Evolutionary conservation across 345 rosid species (phyloP).

Genomic region (Dipteronia sinensis): DNA sequence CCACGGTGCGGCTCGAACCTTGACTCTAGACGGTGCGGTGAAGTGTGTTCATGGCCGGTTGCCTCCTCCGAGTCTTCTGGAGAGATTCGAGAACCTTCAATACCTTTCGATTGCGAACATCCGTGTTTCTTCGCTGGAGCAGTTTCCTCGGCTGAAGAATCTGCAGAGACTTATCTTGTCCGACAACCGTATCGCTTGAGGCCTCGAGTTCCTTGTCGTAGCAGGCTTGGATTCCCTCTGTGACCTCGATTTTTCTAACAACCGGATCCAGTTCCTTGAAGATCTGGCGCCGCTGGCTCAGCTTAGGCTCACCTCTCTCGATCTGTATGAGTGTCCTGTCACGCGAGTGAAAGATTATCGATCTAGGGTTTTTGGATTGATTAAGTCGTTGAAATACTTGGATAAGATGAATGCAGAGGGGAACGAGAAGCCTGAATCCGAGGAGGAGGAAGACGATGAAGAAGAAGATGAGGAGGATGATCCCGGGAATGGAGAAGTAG

Average conservation of each 20-base stretch:
- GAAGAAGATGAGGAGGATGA: conserved; percentile 72
- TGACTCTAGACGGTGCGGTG: conserved; percentile 78
- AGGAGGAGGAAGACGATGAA: conserved; percentile 71
- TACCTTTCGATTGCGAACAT: conserved; percentile 68
- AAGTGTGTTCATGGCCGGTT: conserved; percentile 67
- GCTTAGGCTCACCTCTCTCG: conserved; percentile 68
- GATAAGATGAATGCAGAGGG: conserved; percentile 81
- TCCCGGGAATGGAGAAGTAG: conserved; percentile 70
- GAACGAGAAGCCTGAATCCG: conserved; percentile 79
- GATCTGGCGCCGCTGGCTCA: conserved; percentile 71
- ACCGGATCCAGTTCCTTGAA: conserved; percentile 68
- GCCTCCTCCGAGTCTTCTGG: conserved; percentile 53
- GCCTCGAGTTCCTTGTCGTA: conserved; percentile 61
- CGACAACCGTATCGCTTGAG: conserved; percentile 68
- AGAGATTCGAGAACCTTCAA: conserved; percentile 63
- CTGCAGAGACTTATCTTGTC: conserved; percentile 67
- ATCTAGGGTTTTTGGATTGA: conserved; percentile 77
- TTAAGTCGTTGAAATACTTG: conserved; percentile 71
- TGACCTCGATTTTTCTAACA: conserved; percentile 73
- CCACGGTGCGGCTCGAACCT: conserved; percentile 35
- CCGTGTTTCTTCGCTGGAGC: conserved; percentile 68
- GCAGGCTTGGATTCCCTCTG: conserved; percentile 65
- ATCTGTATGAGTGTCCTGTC: conserved; percentile 84
- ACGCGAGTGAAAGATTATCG: conserved; percentile 72
- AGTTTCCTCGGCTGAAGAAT: conserved; percentile 59